Evolutionary conservation across 176 grass and related monocot species (phyloP), one percentile per base, ranked within the genome.

Genomic region (Poa pratensis): DNA sequence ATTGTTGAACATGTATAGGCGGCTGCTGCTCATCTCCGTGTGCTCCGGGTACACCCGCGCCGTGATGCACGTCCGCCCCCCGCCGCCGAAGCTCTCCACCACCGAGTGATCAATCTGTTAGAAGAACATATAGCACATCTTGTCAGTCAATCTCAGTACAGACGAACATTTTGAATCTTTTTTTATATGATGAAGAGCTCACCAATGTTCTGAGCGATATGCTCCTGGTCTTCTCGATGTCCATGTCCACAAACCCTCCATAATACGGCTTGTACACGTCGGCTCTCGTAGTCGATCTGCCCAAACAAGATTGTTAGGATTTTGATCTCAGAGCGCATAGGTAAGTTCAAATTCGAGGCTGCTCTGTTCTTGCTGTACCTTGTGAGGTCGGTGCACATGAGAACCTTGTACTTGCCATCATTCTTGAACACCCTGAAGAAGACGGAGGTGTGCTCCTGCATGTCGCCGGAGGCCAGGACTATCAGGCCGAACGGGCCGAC

Each of bases 161-260:
- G 3, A 60, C 19, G 27, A 1, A n/a, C 22, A 18, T 37, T 7
- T 75, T 60, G 19, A 78, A 1, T 9, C n/a, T 0, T 4, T 20
- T 0, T 7, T 27, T 4, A 2, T 17, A 15, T 0, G 45, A 14
- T 51, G 73, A 39, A 32, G 52, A 48, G 76, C 76, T 81, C 62
- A 93, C 91, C 81, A 93, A 51, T 4, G 91, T 93, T 79, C 88
- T 88, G 4, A 93, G 68, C 57, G 85, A 93, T 54, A 93, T 86
- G 43, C 16, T 83, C 40, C 61, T 75, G 53, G 83, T 78, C 32
- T 93, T 64, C n/a, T 78, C 63, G 15, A 93, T 49, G 72, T 92
- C 69, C 53, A 92, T 27, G 28, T 80, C 84, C 6, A 92, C 80
- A 55, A 92, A 92, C 19, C 58, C 80, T 74, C 87, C 87, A 22